Base-by-base conservation (phyloP, 1,139 yeast genomes). In the Hyphopichia fennica region DNA sequence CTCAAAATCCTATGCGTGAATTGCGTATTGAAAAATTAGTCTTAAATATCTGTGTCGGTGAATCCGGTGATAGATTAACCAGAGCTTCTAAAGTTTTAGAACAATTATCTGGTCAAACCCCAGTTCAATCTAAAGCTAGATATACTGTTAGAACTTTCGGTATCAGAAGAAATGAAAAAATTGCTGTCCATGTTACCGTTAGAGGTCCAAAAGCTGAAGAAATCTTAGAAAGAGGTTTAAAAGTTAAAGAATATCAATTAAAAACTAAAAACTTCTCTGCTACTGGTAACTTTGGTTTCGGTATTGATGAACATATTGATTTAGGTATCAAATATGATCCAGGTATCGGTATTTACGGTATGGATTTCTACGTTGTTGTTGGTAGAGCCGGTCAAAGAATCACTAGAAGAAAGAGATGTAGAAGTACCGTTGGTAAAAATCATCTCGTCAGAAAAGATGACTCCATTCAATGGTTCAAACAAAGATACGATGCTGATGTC, bases 121-220 rank as follows among this genome's bases (percentile, higher is more conserved):
- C 99, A 75, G 99, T 93, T 65, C 96, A 89, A 80, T 91, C 99
- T 67, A 93, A 95, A 87, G 99, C 99, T 67, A 88, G 99, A 83
- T 93, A 93, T 90, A 93, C 99, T 60, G 97, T 93, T 72, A 89
- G 99, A 87, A 88, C 98, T 56, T 93, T 93, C 79, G 96, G 98
- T 84, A 93, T 93, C 84, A 90, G 99, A 86, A 89, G 99, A 88
- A 93, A 93, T 81, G 99, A 93, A 81, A 91, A 93, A 86, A 93
- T 93, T 69, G 90, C 99, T 58, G 98, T 91, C 63, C 99, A 93
- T 79, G 99, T 93, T 61, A 93, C 99, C 72, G 83, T 93, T 77
- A 90, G 99, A 84, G 99, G 99, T 66, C 98, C 99, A 81, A 85
- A 85, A 88, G 99, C 99, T 67, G 99, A 93, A 83, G 99, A 93